Conservation (phyloP, 2,329 filamentous ascomycete genomes). For the Diaporthe citri region DNA sequence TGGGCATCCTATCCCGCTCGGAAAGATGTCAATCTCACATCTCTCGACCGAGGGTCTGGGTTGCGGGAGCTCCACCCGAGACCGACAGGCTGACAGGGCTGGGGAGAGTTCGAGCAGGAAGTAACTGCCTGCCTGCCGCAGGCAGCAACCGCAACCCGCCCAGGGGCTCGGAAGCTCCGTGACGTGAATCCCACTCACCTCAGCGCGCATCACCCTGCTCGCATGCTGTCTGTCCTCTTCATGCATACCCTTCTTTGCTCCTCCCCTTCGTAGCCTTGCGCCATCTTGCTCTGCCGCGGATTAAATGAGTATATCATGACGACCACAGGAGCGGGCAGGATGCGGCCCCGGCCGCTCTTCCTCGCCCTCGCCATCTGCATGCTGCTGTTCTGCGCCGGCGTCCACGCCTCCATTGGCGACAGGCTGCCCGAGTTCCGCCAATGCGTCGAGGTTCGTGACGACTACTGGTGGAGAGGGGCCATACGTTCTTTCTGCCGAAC, state of each 20-base stretch:
- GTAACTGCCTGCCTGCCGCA: conserved; percentile 3
- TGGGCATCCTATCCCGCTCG: not conserved
- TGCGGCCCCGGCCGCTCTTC: conserved; percentile 44
- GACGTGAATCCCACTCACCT: conserved; percentile 7
- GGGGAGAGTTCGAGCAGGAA: not conserved
- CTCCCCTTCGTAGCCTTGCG: not conserved
- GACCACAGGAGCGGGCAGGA: conserved; percentile 50
- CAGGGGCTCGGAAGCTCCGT: conserved; percentile 3
- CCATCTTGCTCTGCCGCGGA: not conserved
- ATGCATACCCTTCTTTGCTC: not conserved
- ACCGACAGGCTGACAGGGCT: conserved; percentile 12
- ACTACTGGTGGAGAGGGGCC: not conserved
- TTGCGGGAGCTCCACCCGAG: conserved; percentile 23
- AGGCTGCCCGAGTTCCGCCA: conserved; percentile 86
- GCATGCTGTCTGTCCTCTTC: not conserved
- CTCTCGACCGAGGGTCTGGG: not conserved
- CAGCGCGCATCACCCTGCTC: not conserved
- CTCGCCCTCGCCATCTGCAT: conserved; percentile 52
- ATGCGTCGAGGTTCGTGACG: conserved; percentile 79
- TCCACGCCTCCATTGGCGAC: conserved; percentile 84
- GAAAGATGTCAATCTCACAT: conserved; percentile 6
- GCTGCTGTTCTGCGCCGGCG: conserved; percentile 57
- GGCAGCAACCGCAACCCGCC: not conserved
- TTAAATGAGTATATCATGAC: conserved; percentile 45
- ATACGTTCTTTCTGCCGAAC: not conserved